Conservation (phyloP, 768 basidiomycete genomes). For the Cytidiella melzeri region DNA sequence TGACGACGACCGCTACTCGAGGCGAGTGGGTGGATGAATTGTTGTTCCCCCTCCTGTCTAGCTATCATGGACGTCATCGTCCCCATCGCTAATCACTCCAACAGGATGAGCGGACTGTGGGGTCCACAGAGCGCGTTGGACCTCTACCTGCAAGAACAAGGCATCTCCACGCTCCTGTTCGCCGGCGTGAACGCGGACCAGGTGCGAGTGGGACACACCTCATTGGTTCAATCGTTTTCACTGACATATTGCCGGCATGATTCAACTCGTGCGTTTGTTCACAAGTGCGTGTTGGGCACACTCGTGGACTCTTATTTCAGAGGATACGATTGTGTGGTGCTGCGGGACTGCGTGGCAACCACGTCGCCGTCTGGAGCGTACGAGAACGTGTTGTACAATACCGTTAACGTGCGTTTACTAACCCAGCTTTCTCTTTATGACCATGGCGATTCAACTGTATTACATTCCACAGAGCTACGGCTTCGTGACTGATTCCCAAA, state of each 20-base stretch:
- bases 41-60: too few species aligned
- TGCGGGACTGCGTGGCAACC: slow-evolving; percentile 57
- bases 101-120: slow-evolving; percentile 62
- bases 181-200: slow-evolving; percentile 66
- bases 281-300: slow-evolving; percentile 59
- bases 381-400: slow-evolving; percentile 54
- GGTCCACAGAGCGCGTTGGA: slow-evolving; percentile 58
- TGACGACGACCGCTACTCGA: too few species aligned
- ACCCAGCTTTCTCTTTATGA: neutral
- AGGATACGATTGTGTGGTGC: slow-evolving; percentile 57
- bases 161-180: slow-evolving; percentile 55
- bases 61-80: too few species aligned
- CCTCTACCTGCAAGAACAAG: slow-evolving; percentile 55
- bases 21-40: too few species aligned
- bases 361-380: slow-evolving; percentile 51
- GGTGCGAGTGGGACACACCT: too few species aligned
- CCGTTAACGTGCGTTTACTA: slow-evolving; percentile 38
- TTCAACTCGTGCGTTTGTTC: neutral
- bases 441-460: neutral
- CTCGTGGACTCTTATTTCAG: slow-evolving; percentile 56
- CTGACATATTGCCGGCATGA: neutral
- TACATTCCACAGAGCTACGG: slow-evolving; percentile 39
- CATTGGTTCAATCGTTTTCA: too few species aligned
- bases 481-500: slow-evolving; percentile 37
- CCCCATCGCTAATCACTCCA: neutral